Percentiles rank a stretch among this genome's conserved stretches.
Conservation (phyloP, 1,284 basidiomycete species). For the Clitocybe nebularis region DNA sequence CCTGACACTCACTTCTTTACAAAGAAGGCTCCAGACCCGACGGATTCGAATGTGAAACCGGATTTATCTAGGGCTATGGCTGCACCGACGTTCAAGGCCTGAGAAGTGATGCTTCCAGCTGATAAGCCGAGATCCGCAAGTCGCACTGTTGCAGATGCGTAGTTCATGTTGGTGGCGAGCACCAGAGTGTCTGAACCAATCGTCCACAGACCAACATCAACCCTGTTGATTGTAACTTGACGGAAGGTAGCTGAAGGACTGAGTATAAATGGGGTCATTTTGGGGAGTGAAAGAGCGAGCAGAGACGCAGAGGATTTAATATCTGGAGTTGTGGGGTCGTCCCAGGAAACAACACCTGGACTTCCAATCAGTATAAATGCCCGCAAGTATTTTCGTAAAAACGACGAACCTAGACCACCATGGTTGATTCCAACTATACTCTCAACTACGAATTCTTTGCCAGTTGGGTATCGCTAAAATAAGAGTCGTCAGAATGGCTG, state of each 20-base stretch:
- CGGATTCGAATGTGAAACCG: slow-evolving; percentile 27
- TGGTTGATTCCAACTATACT: slow-evolving; percentile 67
- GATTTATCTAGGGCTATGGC: slow-evolving; percentile 19
- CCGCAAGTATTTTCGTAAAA: background rate
- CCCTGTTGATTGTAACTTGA: slow-evolving; percentile 30
- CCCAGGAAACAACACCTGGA: slow-evolving; percentile 64
- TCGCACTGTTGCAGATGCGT: slow-evolving; percentile 24
- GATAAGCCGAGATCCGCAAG: slow-evolving; percentile 25
- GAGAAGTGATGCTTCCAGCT: slow-evolving; percentile 16
- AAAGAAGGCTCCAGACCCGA: slow-evolving; percentile 34
- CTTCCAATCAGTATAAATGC: background rate
- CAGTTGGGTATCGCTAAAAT: slow-evolving; percentile 50
- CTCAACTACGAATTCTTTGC: slow-evolving; percentile 64
- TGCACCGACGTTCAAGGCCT: slow-evolving; percentile 34
- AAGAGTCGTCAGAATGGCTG: background rate
- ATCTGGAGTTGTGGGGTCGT: slow-evolving; percentile 56
- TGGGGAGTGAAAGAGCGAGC: slow-evolving; percentile 39
- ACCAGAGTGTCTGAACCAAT: slow-evolving; percentile 34
- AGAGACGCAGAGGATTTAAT: slow-evolving; percentile 55
- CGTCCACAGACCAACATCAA: slow-evolving; percentile 45
- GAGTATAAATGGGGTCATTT: slow-evolving; percentile 37
- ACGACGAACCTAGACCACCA: slow-evolving; percentile 48
- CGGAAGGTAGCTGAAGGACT: slow-evolving; percentile 31
- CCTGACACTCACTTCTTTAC: slow-evolving; percentile 11
- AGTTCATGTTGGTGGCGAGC: slow-evolving; percentile 40